Evolutionary conservation across 2,329 filamentous ascomycete genomes (phyloP).

Genomic region (Pseudopithomyces maydicus): DNA sequence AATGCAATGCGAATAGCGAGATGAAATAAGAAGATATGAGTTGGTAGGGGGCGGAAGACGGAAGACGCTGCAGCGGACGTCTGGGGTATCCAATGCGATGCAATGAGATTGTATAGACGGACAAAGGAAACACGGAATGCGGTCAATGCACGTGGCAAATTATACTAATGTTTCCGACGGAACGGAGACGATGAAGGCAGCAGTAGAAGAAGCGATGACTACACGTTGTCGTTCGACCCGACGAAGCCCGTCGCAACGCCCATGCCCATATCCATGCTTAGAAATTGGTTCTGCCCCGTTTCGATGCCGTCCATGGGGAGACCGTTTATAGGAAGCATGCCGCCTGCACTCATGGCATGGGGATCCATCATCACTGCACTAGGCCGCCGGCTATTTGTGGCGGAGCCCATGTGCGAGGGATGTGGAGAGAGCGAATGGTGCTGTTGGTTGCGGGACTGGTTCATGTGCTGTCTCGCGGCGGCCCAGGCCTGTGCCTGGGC

Average conservation of each 20-base stretch:
- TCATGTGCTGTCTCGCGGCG: slow-evolving; percentile 44
- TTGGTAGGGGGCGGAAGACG: background rate
- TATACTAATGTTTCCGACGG: background rate
- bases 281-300: slow-evolving; percentile 36
- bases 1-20: background rate
- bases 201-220: background rate
- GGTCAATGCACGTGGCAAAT: background rate
- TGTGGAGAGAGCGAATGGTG: slow-evolving; percentile 26
- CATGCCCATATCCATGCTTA: slow-evolving; percentile 40
- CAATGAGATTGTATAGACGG: background rate
- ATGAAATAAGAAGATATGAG: background rate
- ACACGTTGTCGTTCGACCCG: slow-evolving; percentile 29
- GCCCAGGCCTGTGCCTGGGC: slow-evolving; percentile 37
- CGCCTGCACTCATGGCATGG: slow-evolving; percentile 25
- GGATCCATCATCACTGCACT: slow-evolving; percentile 39
- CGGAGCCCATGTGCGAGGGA: slow-evolving; percentile 36
- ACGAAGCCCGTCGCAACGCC: slow-evolving; percentile 32
- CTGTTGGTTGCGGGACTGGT: slow-evolving; percentile 41
- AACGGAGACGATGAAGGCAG: background rate
- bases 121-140: background rate
- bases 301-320: slow-evolving; percentile 40
- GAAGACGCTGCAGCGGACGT: background rate
- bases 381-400: slow-evolving; percentile 34
- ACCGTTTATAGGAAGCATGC: slow-evolving; percentile 37
- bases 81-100: background rate